phyloP scores from a whole-genome alignment of 208 protist genomes.

The Borovskyia barvae region DNA sequence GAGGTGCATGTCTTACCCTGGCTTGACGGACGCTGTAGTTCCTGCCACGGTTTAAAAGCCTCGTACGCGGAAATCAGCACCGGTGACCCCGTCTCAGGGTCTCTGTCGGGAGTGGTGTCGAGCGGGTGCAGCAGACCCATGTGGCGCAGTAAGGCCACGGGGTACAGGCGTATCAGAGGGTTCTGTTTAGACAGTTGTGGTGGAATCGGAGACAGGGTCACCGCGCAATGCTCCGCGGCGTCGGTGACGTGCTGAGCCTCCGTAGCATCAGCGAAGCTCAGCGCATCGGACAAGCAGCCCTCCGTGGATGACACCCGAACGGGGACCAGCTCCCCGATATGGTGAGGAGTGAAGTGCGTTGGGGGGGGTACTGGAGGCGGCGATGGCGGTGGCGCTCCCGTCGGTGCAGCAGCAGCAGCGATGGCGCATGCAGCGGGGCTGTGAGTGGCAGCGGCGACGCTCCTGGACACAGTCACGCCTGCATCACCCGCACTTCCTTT shows the following conservation, averaged over 20 bases:
- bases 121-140: slow-evolving; percentile 35
- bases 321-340: slow-evolving; percentile 16
- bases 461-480: background rate
- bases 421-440: background rate
- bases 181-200: slow-evolving; percentile 23
- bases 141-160: slow-evolving; percentile 32
- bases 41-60: slow-evolving; percentile 27
- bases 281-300: slow-evolving; percentile 1
- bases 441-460: background rate
- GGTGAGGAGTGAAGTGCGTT: slow-evolving; percentile 7
- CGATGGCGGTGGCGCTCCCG: background rate
- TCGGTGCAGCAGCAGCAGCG: background rate
- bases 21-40: too few species aligned
- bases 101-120: slow-evolving; percentile 19
- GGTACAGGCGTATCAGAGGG: slow-evolving; percentile 40
- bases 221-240: background rate
- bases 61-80: slow-evolving; percentile 28
- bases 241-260: too few species aligned
- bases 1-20: too few species aligned
- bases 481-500: background rate
- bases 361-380: slow-evolving; percentile 3
- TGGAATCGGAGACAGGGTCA: slow-evolving; percentile 1
- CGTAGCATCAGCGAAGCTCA: too few species aligned
- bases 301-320: background rate
- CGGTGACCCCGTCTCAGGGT: slow-evolving; percentile 12